Base-by-base conservation (phyloP, 1,139 yeast species). In the Yamadazyma atlantica region DNA sequence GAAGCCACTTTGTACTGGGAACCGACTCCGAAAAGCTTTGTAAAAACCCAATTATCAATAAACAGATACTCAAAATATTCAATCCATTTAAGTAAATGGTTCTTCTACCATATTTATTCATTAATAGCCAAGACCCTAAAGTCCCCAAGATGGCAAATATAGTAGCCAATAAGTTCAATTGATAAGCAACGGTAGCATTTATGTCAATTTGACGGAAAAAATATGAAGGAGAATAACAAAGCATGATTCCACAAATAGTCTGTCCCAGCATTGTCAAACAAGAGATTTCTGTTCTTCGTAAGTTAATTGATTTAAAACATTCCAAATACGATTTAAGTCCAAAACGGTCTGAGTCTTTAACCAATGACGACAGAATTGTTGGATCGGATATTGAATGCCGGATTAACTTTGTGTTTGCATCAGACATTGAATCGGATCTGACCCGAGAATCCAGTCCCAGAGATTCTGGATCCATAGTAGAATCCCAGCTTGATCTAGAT, bases 41-140 rank as follows among this genome's bases (percentile, higher is more conserved):
- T 41, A 68, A 56, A 12, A 66, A 60, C 29, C 69, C 71, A 33
- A 36, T 25, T 23, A 36, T 4, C n/a, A 36, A 13, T 13, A 60
- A 57, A 22, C 69, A 46, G 4, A 32, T 18, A 27, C 36, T 31
- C 10, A 59, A 42, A n/a, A 42, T 37, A 3, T 41, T 25, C 3
- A 47, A 34, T 19, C 71, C 69, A 6, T 47, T 39, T 6, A 50
- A 33, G 30, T 53, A 56, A 32, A 56, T 55, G 17, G 46, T 37
- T 40, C 60, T 42, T 44, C 60, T 45, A 3, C 60, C 60, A 32
- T 45, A 46, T 11, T 37, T 44, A 6, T 35, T 37, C 10, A 52
- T 23, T 5, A 54, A 37, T n/a, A 51, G 40, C 60, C 58, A 55
- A 0, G 65, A 54, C 23, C 42, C 36, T 8, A 35, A 13, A 26